Base-by-base conservation (phyloP, 2,329 filamentous ascomycete genomes). In the Beauveria bassiana region DNA sequence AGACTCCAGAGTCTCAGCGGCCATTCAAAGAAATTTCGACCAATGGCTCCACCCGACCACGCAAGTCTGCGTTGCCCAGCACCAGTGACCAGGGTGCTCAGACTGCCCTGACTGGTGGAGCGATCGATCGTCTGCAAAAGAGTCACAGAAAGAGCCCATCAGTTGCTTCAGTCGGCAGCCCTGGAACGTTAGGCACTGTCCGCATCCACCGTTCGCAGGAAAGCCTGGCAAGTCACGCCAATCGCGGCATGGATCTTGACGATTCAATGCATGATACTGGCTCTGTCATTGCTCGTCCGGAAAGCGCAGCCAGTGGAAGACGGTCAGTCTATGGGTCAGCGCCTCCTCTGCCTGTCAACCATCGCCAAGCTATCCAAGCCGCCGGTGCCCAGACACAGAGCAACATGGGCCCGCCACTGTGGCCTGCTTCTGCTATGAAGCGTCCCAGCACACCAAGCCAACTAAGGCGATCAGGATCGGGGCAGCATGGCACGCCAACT, bases 331-430 rank as follows among this genome's bases (percentile, higher is more conserved):
- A 73, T 2, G 72, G 75, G 42, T 72, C 76, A 34, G 70, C 76
- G 78, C 91, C 91, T 43, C 92, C 92, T 38, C 79, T 97, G 62
- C 93, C 93, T 46, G 68, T 79, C 14, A 93, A 97, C 71, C 92
- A 96, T 72, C 90, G 86, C 67, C 85, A 95, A 74, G 87, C 83
- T 62, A 96, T 97, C 67, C 88, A 93, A 68, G 90, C 91, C 54
- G 85, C 84, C 5, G 75, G 80, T 64, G 68, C 81, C 70, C 71
- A 79, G 67, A 70, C 70, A 45, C 77, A 73, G 66, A 76, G 74
- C 43, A 73, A 68, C 60, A 97, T 97, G 93, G 91, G 89, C 3
- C 93, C 93, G 53, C 93, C 93, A n/a, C 73, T 85, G 47, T 81
- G 90, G 68, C 91, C 93, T 38, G 91, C 92, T 53, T 96, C 91